These are phyloP conservation scores for Botrytis squamosa DNA, from an alignment of 2,329 filamentous ascomycete species.

Conservation along the genomic window DNA sequence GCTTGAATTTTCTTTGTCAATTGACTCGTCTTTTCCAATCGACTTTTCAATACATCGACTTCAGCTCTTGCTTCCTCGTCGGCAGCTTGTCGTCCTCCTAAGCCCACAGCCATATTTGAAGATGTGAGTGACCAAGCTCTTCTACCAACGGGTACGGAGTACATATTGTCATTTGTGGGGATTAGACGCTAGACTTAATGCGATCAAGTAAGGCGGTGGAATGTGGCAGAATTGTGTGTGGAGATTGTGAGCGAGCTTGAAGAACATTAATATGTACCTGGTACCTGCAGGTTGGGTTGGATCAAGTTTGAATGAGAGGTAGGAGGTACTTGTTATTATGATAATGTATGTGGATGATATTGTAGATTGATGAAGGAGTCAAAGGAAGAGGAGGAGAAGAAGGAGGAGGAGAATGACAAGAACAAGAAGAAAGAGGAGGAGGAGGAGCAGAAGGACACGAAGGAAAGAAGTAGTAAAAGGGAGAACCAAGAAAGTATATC, in stretches of 20 bases:
- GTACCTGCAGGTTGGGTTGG: neutral
- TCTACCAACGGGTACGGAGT: conserved; percentile 23
- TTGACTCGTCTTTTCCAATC: conserved; percentile 86
- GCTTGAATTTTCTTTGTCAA: conserved; percentile 95
- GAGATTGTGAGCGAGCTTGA: neutral
- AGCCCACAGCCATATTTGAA: conserved; percentile 36
- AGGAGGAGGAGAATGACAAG: neutral
- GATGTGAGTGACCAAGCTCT: conserved; percentile 32
- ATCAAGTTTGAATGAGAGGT: neutral
- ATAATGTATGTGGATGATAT: neutral
- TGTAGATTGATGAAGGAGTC: neutral
- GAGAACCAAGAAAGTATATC: neutral
- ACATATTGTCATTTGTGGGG: conserved; percentile 7
- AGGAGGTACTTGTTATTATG: neutral
- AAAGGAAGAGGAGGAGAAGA: no score
- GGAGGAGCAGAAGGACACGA: neutral
- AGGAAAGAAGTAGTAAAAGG: no score
- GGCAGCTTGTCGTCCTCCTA: conserved; percentile 37
- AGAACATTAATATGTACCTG: neutral
- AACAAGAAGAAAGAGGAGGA: no score
- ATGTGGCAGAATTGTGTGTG: neutral
- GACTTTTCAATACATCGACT: conserved; percentile 68
- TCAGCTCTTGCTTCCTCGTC: conserved; percentile 69
- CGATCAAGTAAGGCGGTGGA: neutral
- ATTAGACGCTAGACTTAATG: neutral